phyloP scores from a whole-genome alignment of 2,329 filamentous ascomycete genomes.

The Colletotrichum australisinense region DNA sequence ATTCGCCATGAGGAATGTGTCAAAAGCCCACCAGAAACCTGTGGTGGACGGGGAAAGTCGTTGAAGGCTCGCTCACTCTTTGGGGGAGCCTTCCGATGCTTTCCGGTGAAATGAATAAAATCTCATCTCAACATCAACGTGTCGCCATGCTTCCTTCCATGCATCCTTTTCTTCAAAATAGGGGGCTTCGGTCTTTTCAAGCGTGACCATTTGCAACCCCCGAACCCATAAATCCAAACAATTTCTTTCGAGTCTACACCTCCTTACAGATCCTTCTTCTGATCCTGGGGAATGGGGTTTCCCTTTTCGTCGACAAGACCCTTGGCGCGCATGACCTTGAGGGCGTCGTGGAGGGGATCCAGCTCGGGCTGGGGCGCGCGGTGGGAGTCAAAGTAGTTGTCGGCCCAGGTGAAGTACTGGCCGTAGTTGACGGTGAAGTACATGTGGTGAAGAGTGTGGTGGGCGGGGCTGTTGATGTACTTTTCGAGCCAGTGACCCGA shows the following conservation, averaged over 20 bases:
- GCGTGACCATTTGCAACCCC: not conserved
- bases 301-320: conserved; percentile 57
- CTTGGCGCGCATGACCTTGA: conserved; percentile 57
- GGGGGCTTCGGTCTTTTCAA: not conserved
- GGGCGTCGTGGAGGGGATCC: conserved; percentile 56
- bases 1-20: not conserved
- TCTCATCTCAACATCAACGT: conserved; percentile 7
- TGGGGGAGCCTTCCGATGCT: not conserved
- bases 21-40: conserved; percentile 2
- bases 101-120: not conserved
- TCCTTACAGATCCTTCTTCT: conserved; percentile 37
- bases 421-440: conserved; percentile 63
- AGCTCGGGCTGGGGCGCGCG: conserved; percentile 54
- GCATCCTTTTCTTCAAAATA: not conserved
- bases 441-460: conserved; percentile 61
- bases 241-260: not conserved
- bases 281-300: conserved; percentile 50
- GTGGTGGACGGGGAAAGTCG: not conserved
- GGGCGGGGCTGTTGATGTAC: conserved; percentile 60
- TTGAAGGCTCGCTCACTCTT: not conserved
- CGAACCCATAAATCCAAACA: not conserved
- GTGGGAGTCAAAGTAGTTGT: conserved; percentile 57
- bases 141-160: conserved; percentile 4
- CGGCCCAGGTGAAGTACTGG: conserved; percentile 61
- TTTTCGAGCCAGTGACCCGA: conserved; percentile 58